Percentiles rank a stretch among this genome's conserved stretches.
Evolutionary conservation across 208 protist genomes (phyloP).

Genomic region (Leishmania lainsoni): DNA sequence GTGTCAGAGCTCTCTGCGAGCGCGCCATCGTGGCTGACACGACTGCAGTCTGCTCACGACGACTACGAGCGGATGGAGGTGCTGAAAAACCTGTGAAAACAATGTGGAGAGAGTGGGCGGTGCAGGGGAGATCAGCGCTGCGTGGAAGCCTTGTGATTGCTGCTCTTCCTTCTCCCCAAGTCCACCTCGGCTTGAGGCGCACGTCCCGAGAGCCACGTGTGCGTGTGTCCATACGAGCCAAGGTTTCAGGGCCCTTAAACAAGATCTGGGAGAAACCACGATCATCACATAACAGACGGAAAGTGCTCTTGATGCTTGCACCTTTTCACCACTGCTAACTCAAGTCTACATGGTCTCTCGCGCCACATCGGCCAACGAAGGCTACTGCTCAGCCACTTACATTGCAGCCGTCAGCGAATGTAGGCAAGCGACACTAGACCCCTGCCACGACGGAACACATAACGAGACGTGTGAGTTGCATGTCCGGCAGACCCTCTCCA

Average conservation of each 20-base stretch:
- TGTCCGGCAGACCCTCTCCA: not conserved
- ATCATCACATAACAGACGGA: not conserved
- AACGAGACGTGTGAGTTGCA: not conserved
- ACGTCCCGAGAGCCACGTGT: not conserved
- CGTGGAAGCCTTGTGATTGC: not conserved
- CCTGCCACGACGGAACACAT: not conserved
- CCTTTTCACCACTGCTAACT: not conserved
- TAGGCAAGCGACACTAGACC: not conserved
- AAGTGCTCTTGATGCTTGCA: not conserved
- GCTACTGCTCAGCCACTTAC: not conserved
- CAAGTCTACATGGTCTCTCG: not conserved
- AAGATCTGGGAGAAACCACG: not conserved
- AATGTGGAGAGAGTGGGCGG: not conserved
- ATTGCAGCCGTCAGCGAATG: not conserved
- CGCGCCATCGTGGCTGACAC: constrained; percentile 36
- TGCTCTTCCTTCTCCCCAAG: not conserved
- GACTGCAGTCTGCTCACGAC: constrained; percentile 38
- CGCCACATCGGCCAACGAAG: not conserved
- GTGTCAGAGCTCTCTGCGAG: constrained; percentile 11
- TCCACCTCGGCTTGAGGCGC: not conserved
- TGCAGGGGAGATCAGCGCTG: not conserved
- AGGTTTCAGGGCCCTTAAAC: too few relatives aligned
- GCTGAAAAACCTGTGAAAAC: constrained; percentile 31
- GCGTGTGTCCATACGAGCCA: not conserved
- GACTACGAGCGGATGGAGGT: constrained; percentile 58